Evolutionary conservation across 805 yeast genomes (phyloP).

Genomic region (Candida montana): DNA sequence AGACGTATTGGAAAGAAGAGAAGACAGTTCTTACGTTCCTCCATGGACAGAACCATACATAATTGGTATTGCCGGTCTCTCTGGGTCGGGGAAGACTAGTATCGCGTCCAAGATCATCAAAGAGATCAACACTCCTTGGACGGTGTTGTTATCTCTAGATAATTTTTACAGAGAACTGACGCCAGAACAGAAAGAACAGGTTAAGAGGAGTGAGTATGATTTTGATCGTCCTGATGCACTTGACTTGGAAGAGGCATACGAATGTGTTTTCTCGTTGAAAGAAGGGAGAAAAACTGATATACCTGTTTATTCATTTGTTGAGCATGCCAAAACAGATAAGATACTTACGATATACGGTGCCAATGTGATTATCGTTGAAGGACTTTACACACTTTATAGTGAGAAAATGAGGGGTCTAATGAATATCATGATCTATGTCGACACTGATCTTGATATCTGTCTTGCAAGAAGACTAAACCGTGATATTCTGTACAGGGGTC

Average conservation of each 20-base stretch:
- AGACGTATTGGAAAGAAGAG: background rate
- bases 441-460: conserved; percentile 90
- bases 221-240: conserved; percentile 84
- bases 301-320: conserved; percentile 63
- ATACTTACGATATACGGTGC: conserved; percentile 85
- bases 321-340: conserved; percentile 55
- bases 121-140: conserved; percentile 86
- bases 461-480: conserved; percentile 82
- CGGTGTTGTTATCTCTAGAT: conserved; percentile 82
- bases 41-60: conserved; percentile 89
- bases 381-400: conserved; percentile 78
- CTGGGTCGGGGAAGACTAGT: conserved; percentile 93
- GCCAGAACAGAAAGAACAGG: conserved; percentile 52
- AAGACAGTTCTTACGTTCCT: conserved; percentile 44
- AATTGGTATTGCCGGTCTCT: conserved; percentile 81
- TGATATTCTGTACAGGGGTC: conserved; percentile 80
- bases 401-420: conserved; percentile 62
- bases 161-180: conserved; percentile 81
- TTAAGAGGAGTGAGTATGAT: conserved; percentile 70
- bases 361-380: conserved; percentile 87
- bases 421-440: conserved; percentile 87
- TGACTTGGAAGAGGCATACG: conserved; percentile 67
- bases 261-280: conserved; percentile 60
- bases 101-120: conserved; percentile 80
- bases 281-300: conserved; percentile 63